Percentiles rank a stretch among this genome's conserved stretches.
These are phyloP conservation scores for Rostrohypoxylon terebratum DNA, from an alignment of 495 filamentous ascomycete genomes.

Conservation along the genomic window DNA sequence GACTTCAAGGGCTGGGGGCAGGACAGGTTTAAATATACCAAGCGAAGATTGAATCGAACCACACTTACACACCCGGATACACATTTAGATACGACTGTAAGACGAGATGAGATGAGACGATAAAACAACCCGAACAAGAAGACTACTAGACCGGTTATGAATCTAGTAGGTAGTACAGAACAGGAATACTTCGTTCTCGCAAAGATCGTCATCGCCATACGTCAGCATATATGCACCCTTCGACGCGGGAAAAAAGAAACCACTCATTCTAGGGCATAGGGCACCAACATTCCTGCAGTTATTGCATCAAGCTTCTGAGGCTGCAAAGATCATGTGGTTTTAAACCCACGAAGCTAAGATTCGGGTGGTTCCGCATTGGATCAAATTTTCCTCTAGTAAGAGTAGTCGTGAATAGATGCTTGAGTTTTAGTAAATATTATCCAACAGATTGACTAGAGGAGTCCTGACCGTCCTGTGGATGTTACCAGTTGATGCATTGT, in stretches of 20 bases:
- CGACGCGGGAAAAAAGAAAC: slow-evolving; percentile 5
- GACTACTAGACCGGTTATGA: slow-evolving; percentile 23
- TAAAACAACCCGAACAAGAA: background rate
- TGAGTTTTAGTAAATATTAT: background rate
- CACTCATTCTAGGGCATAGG: slow-evolving; percentile 18
- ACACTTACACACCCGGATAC: background rate
- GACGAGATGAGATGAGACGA: slow-evolving; percentile 3
- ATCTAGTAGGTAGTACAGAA: slow-evolving; percentile 32
- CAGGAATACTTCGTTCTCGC: slow-evolving; percentile 8
- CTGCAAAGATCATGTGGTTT: slow-evolving; percentile 29
- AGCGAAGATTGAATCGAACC: slow-evolving; percentile 3
- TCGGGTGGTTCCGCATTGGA: slow-evolving; percentile 1
- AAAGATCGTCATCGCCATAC: slow-evolving; percentile 35
- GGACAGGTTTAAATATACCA: background rate
- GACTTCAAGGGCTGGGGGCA: background rate
- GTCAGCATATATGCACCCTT: slow-evolving; percentile 33
- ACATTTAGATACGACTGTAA: background rate
- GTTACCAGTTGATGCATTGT: background rate
- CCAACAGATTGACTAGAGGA: background rate
- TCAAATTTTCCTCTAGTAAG: slow-evolving; percentile 8
- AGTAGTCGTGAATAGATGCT: slow-evolving; percentile 6
- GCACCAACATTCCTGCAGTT: slow-evolving; percentile 25
- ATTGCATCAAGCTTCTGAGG: slow-evolving; percentile 23
- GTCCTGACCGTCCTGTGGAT: background rate
- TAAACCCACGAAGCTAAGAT: slow-evolving; percentile 5